Base-by-base conservation (phyloP, 2,329 filamentous ascomycete genomes). In the Phialemoniopsis sp. region DNA sequence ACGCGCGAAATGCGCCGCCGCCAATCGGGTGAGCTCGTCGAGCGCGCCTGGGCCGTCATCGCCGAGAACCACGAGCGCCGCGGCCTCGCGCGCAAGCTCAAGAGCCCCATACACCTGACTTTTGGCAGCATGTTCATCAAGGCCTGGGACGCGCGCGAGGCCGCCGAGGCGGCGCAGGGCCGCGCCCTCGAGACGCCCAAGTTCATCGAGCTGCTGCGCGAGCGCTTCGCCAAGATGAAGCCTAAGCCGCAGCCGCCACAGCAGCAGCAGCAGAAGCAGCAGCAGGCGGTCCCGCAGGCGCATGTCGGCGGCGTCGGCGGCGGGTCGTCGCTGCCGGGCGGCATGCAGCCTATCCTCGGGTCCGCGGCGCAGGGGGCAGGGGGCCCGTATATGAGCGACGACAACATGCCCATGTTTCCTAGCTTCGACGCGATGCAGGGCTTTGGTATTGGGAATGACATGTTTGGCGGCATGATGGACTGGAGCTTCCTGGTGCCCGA, bases 111-210 rank as follows among this genome's bases (percentile, higher is more conserved):
- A 60, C 76, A 80, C 48, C 59, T 73, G 21, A 72, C 73, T 1
- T 79, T 85, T 44, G 72, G 73, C 2, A 64, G 65, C 15, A 66
- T 76, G 14, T 75, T 85, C 31, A 58, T 84, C 41, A 81, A 79
- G 49, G 78, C 79, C 0, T 85, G 80, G 80, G 71, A 75, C 32
- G 74, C 73, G 3, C 70, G 73, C 39, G 72, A 73, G 47, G 62
- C 67, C 3, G 70, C 71, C 12, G 66, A 72, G 46, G 46, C 59
- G 5, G 62, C 64, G 37, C 56, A 62, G 7, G 76, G 75, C 1
- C 66, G 63, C 21, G 55, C 62, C 2, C 43, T 69, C 3, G 49
- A 58, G 13, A 60, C 62, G 12, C 76, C 75, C 3, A 58, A 54
- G 33, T 70, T 78, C 44, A 70, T 80, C 39, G 58, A 55, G 3